Conservation (phyloP, 176 grass and related monocot species). For the Chrysopogon serrulatus region DNA sequence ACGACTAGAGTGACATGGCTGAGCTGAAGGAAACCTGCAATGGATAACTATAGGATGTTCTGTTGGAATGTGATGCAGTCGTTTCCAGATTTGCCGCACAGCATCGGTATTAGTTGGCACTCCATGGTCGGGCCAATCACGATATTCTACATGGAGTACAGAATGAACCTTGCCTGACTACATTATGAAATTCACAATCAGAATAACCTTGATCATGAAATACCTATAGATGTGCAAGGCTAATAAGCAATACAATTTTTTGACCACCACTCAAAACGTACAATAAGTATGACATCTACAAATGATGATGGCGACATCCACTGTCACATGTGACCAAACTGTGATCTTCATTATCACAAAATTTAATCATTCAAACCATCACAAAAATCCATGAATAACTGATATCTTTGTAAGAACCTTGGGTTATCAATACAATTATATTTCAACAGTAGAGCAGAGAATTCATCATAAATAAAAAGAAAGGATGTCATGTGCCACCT, state of each 20-base stretch:
- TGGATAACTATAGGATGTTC: constrained; percentile 71
- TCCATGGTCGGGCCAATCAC: constrained; percentile 83
- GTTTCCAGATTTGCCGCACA: constrained; percentile 72
- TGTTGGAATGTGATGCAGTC: constrained; percentile 43
- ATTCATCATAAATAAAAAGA: constrained; percentile 6
- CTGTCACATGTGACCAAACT: background rate
- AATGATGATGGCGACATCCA: background rate
- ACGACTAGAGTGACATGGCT: background rate
- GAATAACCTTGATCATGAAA: background rate
- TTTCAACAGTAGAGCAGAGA: background rate
- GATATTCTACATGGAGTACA: constrained; percentile 78
- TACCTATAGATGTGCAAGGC: background rate
- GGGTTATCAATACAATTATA: constrained; percentile 5
- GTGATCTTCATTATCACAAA: background rate
- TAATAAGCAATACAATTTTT: background rate
- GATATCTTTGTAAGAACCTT: background rate
- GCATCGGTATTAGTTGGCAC: constrained; percentile 50
- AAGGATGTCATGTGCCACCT: background rate
- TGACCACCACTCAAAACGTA: background rate
- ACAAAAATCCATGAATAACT: background rate
- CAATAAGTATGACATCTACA: background rate
- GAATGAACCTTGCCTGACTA: constrained; percentile 59
- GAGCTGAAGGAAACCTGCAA: constrained; percentile 75
- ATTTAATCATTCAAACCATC: background rate
- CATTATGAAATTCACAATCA: constrained; percentile 20